Conservation (phyloP, 2,329 filamentous ascomycete species). For the Alternaria consortialis region DNA sequence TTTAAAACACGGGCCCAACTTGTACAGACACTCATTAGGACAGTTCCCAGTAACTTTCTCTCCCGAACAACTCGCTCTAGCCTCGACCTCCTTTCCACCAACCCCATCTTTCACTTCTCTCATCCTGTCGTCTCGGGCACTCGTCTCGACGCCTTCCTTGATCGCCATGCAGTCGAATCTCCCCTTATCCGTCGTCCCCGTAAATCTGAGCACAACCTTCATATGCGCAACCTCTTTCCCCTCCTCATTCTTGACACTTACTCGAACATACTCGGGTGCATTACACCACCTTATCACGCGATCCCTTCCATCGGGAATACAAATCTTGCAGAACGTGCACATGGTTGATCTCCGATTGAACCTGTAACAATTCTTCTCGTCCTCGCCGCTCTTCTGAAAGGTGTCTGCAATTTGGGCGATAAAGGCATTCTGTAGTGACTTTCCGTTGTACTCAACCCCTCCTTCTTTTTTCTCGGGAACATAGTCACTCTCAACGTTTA, state of each 20-base stretch:
- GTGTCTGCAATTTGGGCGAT: slow-evolving; percentile 14
- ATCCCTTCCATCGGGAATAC: not conserved
- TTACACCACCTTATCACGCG: slow-evolving; percentile 8
- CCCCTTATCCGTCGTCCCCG: slow-evolving; percentile 4
- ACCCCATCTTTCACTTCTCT: not conserved
- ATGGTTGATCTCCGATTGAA: slow-evolving; percentile 6
- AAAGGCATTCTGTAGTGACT: not conserved
- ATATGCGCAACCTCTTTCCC: slow-evolving; percentile 4
- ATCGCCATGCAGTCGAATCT: slow-evolving; percentile 9
- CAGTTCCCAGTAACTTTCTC: slow-evolving; percentile 9
- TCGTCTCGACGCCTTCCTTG: not conserved
- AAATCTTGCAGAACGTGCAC: not conserved
- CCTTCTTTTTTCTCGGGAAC: not conserved
- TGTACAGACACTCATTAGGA: slow-evolving; percentile 9
- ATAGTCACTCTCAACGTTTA: not conserved
- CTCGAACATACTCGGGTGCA: slow-evolving; percentile 11
- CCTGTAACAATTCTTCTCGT: slow-evolving; percentile 11
- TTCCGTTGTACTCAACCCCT: not conserved
- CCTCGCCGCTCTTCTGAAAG: slow-evolving; percentile 1
- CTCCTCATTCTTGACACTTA: not conserved
- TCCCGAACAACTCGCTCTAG: slow-evolving; percentile 3
- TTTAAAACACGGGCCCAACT: slow-evolving; percentile 4
- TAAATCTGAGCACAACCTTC: slow-evolving; percentile 7
- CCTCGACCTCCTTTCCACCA: not conserved
- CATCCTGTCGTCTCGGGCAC: not conserved